phyloP scores from a whole-genome alignment of 257 asterid species.

The Solanum boliviense region DNA sequence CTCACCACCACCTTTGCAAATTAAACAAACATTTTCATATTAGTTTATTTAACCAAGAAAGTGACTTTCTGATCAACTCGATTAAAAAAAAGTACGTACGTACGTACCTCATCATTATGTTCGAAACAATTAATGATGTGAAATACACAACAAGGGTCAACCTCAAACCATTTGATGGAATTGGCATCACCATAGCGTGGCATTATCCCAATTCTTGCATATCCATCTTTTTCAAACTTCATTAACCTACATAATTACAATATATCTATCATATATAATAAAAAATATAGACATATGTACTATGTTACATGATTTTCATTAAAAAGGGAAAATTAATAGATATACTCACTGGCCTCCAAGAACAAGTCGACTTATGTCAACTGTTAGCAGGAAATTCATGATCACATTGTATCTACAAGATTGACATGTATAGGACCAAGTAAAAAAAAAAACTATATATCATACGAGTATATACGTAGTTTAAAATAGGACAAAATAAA shows the following conservation, averaged over 20 bases:
- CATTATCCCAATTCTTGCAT: slow-evolving; percentile 67
- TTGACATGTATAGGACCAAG: background rate
- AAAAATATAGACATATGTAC: background rate
- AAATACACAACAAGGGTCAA: slow-evolving; percentile 46
- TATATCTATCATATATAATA: background rate
- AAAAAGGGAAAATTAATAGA: background rate
- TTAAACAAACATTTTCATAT: background rate
- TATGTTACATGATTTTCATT: background rate
- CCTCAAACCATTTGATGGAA: slow-evolving; percentile 58
- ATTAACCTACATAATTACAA: slow-evolving; percentile 23
- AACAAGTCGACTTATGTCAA: slow-evolving; percentile 38
- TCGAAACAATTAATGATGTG: slow-evolving; percentile 63
- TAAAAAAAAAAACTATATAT: no score
- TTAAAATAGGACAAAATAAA: background rate
- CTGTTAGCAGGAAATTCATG: slow-evolving; percentile 45
- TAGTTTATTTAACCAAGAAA: background rate
- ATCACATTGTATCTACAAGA: slow-evolving; percentile 48
- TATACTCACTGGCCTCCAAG: slow-evolving; percentile 56
- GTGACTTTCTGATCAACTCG: background rate
- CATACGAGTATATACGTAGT: background rate
- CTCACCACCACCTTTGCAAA: background rate
- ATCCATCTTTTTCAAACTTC: slow-evolving; percentile 29
- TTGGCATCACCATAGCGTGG: slow-evolving; percentile 68
- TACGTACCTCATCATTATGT: slow-evolving; percentile 39
- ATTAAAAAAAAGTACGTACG: no score